Base-by-base conservation (phyloP, 139 green algal species). In the Diplosphaera chodatii region DNA sequence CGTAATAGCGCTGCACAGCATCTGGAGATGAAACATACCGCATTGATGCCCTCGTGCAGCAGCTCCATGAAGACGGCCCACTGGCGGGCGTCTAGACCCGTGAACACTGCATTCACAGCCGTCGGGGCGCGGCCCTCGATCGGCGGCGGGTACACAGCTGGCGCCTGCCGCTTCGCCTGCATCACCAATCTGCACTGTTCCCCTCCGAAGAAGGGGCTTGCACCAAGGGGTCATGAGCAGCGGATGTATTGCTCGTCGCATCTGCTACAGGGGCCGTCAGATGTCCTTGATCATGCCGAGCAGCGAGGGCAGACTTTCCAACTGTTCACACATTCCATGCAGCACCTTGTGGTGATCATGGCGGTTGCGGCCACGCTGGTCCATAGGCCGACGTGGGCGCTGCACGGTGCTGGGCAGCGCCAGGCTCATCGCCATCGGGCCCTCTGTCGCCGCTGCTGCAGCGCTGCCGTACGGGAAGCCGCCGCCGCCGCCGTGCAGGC, bases 21-120 rank as follows among this genome's bases (percentile, higher is more conserved):
- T n/a, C n/a, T n/a, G n/a, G n/a, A n/a, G n/a, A n/a, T n/a, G n/a
- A n/a, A n/a, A n/a, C n/a, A n/a, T n/a, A 48, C 37, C 21, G 65
- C 69, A 40, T 77, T 67, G 32, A 94, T 82, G n/a, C 76, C 75
- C 1, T 71, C 30, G 27, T 27, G 33, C 62, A 92, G 69, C 27
- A 83, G 32, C 22, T 33, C 56, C 85, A 94, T 83, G 63, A 94
- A 94, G 1, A 56, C 33, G 32, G 40, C 48, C 89, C 89, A 94
- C 68, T 87, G 66, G 37, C 79, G 77, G 22, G 74, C 77, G 21
- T 32, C 73, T 71, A 93, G 77, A 63, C 79, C 72, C 18, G 40
- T 73, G 66, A 94, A 90, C 55, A 91, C 75, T 15, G 82, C 75
- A 31, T 81, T 84, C 32, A 78, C 64, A 21, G 72, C 66, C 15